Evolutionary conservation across 768 basidiomycete species (phyloP).

Genomic region (Suillus weaverae): DNA sequence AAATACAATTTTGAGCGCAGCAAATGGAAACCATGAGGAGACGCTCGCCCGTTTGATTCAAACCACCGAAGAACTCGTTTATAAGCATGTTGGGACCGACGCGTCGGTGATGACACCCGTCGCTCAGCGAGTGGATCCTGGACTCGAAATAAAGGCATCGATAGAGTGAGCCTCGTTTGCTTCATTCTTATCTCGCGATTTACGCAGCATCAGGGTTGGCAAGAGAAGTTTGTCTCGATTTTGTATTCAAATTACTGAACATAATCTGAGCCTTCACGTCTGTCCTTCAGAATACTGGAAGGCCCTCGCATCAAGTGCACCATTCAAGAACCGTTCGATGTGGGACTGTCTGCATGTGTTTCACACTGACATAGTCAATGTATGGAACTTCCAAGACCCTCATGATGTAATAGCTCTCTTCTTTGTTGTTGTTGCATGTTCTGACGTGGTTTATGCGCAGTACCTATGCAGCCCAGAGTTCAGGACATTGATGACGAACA

Average conservation of each 20-base stretch:
- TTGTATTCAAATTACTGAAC: constrained; percentile 7
- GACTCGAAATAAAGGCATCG: background rate
- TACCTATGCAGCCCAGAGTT: constrained; percentile 1
- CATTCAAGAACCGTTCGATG: constrained; percentile 7
- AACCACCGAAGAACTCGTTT: background rate
- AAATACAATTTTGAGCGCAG: background rate
- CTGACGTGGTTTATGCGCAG: background rate
- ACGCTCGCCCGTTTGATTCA: background rate
- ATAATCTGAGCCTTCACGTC: no score
- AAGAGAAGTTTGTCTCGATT: constrained; percentile 8
- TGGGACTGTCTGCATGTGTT: constrained; percentile 15
- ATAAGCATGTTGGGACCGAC: background rate
- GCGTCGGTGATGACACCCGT: background rate
- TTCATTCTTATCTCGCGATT: background rate
- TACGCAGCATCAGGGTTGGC: constrained; percentile 3
- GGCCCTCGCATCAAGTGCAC: constrained; percentile 11
- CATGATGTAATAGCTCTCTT: background rate
- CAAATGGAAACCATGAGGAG: background rate
- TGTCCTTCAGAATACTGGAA: constrained; percentile 21
- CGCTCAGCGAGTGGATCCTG: background rate
- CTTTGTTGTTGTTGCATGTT: background rate
- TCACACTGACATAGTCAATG: constrained; percentile 19
- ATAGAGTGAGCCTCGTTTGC: background rate
- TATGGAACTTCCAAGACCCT: constrained; percentile 22
- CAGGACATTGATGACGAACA: background rate